Evolutionary conservation across 2,329 filamentous ascomycete species (phyloP), one percentile per base, ranked within the genome.

Genomic region (Helotiales sp.): DNA sequence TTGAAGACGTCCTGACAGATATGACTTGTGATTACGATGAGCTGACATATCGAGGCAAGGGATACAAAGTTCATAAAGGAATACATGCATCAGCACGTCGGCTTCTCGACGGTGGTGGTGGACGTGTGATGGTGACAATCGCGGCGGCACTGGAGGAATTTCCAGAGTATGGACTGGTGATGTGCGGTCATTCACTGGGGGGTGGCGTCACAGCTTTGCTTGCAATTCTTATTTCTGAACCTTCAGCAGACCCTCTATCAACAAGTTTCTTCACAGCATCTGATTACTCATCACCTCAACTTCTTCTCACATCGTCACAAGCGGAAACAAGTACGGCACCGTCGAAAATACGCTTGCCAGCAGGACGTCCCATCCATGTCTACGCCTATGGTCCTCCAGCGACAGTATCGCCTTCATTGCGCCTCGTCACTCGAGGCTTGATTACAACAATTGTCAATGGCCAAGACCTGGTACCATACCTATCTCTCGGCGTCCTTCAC

Each of bases 321-420:
- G 28, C 30, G 6, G 55, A 67, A 22, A 34, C 81, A 1, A 64
- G 67, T 17, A 67, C 59, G 8, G 61, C 68, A 10, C 59, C 62
- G 30, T 52, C 75, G 15, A 78, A 80, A 20, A 78, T 87, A 34
- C 84, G 82, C 20, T 82, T 93, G 0, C 91, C 91, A 0, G 73
- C 89, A 0, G 87, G 89, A 17, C 85, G 91, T 0, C 89, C 90
- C 2, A 90, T 93, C 22, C 91, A 94, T 72, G 91, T 93, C 13
- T 94, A 92, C 75, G 89, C 91, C 6, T 94, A 93, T 75, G 91
- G 91, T 0, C 89, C 91, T 1, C 91, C 91, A 0, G 87, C 90
- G 0, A 90, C 89, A 15, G 87, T 93, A 85, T 92, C 90, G 0
- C 83, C 89, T 0, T 86, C 88, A 1, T 83, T 94, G 7, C 87